Evolutionary conservation across 352 stramenopile species (phyloP), one percentile per base, ranked within the genome.

Genomic region (Albugo candida): DNA sequence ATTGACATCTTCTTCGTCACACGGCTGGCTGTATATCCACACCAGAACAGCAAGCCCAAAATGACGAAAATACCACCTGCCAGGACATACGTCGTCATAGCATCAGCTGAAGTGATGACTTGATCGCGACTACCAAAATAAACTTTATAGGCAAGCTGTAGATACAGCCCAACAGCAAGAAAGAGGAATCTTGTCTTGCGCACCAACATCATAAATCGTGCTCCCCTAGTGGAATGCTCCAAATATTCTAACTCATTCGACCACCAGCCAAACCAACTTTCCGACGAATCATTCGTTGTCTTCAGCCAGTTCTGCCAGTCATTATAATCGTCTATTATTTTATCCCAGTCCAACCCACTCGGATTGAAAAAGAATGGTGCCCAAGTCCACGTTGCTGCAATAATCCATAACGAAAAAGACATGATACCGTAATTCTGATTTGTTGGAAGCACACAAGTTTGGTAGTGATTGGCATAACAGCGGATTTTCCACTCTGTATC

Each of bases 361-460:
- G 94, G 94, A 60, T 99, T 99, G 61, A 99, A 92, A 58, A 92
- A 76, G 65, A 92, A 88, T 35, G 78, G 78, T 5, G 69, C 71
- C 75, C 75, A 88, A 61, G 86, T 71, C 75, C 75, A 92, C 17
- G 75, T 88, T 17, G 64, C 71, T 65, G 84, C 89, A 45, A 96
- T 96, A 37, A 99, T 83, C 59, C 74, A 87, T 40, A 99, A 60
- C 21, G 92, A 98, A 75, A 96, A 99, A 36, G 93, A 97, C 61
- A 96, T 87, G 39, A 96, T 93, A 54, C 92, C 84, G 64, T 98
- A 99, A 63, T 98, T 96, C 56, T 93, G 83, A 50, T 96, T 93
- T n/a, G 81, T 92, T 10, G 88, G 93, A 52, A 94, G 73, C 46
- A 97, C 76, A 56, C 85, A 96, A 42, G 86, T 55, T 51, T 92